Conservation (phyloP, 352 stramenopile genomes). For the Phytopythium helicoides region DNA sequence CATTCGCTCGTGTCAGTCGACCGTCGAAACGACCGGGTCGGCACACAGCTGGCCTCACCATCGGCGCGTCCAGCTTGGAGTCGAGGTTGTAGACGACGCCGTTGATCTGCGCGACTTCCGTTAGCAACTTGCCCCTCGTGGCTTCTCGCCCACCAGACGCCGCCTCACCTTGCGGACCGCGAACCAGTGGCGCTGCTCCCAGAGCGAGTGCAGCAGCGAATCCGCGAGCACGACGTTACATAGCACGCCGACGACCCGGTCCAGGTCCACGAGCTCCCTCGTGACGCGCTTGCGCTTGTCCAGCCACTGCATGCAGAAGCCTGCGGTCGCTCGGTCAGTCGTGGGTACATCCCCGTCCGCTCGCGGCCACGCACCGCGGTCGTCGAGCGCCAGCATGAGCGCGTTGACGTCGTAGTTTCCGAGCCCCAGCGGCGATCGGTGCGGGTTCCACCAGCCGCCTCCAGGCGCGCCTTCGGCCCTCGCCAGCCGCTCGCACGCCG, state of each 20-base stretch:
- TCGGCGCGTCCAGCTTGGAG: conserved; percentile 57
- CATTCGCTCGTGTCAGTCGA: not conserved
- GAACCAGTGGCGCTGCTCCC: conserved; percentile 79
- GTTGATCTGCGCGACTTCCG: too few relatives aligned
- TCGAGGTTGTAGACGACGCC: conserved; percentile 74
- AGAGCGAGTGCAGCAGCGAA: conserved; percentile 42
- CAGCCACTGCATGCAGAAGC: conserved; percentile 63
- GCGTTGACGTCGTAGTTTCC: conserved; percentile 85
- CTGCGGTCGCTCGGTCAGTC: conserved; percentile 12
- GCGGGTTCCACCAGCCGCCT: conserved; percentile 51
- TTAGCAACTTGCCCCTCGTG: not conserved
- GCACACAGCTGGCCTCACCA: conserved; percentile 20
- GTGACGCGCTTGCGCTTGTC: conserved; percentile 58
- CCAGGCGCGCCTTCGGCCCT: conserved; percentile 9
- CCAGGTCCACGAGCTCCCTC: conserved; percentile 38
- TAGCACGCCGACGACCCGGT: conserved; percentile 48
- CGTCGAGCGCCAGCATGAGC: conserved; percentile 56
- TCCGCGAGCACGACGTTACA: conserved; percentile 62
- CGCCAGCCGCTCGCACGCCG: conserved; percentile 37
- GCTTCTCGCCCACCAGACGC: not conserved
- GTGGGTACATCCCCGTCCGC: not conserved
- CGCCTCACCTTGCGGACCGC: conserved; percentile 49
- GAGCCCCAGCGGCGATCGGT: conserved; percentile 56
- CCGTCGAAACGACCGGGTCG: too few relatives aligned
- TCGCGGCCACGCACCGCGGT: conserved; percentile 65